Evolutionary conservation across 352 stramenopile species (phyloP), one percentile per base, ranked within the genome.

Genomic region (Thalassiosira mediterranea): DNA sequence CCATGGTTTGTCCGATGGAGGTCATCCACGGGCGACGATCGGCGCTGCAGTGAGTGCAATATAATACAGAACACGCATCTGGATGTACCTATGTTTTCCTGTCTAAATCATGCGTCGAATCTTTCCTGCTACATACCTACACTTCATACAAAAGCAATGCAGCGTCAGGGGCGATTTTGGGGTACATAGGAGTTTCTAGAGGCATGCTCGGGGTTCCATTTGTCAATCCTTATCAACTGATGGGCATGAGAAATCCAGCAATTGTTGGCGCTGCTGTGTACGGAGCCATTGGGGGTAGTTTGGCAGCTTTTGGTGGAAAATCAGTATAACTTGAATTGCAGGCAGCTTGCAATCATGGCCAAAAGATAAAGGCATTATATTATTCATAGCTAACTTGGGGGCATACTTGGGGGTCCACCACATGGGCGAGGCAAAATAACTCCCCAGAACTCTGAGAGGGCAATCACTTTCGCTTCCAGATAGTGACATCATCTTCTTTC

Each of bases 1-100:
- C 65, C 1, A 34, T 86, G 3, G 72, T 86, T 62, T 89, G 83
- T 60, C 83, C 83, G 0, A 87, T 89, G 79, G 79, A 86, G 44
- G 66, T 63, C 10, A 76, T 83, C 23, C 61, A 76, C 32, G 67
- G 68, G 0, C 60, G 61, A 34, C 47, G 42, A 53, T 79, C 68
- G 1, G 42, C 40, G 47, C 42, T 65, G 21, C 74, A 83, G 58
- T 67, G 38, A 56, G 58, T 67, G 2, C 17, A 25, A 25, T 40
- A n/a, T n/a, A n/a, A n/a, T n/a, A n/a, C n/a, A n/a, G n/a, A n/a
- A n/a, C n/a, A n/a, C n/a, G n/a, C n/a, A n/a, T n/a, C n/a, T n/a
- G n/a, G n/a, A n/a, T n/a, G n/a, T n/a, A n/a, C n/a, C n/a, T n/a
- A n/a, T n/a, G n/a, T n/a, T n/a, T n/a, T n/a, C n/a, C n/a, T n/a